Evolutionary conservation across 1,139 yeast species (phyloP), one percentile per base, ranked within the genome.

Genomic region (Saccharomycopsis phalli): DNA sequence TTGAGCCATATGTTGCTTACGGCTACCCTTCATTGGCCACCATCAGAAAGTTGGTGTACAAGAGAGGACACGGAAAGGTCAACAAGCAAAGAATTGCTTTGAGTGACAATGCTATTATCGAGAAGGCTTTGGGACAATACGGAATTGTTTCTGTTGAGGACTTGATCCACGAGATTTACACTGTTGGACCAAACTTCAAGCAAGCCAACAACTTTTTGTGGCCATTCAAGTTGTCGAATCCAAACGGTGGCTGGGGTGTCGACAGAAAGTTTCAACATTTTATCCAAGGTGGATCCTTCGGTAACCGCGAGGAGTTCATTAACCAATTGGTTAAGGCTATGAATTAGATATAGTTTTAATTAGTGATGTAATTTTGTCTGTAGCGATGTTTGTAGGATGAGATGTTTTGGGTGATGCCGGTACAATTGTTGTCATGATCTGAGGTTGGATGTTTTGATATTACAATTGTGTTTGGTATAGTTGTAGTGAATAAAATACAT

Each of bases 171-270:
- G 98, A 91, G 77, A 84, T 91, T 63, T 81, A 76, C 83, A 82
- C 97, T 54, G 96, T 88, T 66, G 97, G 97, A 66, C 96, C 97
- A 68, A 86, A 87, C 91, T 91, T 91, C 88, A 91, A 91, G 80
- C 97, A 91, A 77, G 98, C 87, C 61, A 83, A 86, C 87, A 91
- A 91, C 96, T 91, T 91, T 79, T 77, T 91, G 74, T 91, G 97
- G 96, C 98, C 98, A 73, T 91, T 91, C 95, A 83, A 88, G 80
- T 82, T 91, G 66, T 87, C 97, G 62, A 87, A 86, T 81, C 98
- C 98, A 68, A 78, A 79, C 68, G 98, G 98, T 69, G 98, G 98
- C 70, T 91, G 95, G 97, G 94, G 96, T 74, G 84, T 87, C 56
- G 77, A 81, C 67, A 87, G 97, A 82, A 91, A 91, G 81, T 91